phyloP scores from a whole-genome alignment of 768 basidiomycete species.

The Sporobolomyces pararoseus region DNA sequence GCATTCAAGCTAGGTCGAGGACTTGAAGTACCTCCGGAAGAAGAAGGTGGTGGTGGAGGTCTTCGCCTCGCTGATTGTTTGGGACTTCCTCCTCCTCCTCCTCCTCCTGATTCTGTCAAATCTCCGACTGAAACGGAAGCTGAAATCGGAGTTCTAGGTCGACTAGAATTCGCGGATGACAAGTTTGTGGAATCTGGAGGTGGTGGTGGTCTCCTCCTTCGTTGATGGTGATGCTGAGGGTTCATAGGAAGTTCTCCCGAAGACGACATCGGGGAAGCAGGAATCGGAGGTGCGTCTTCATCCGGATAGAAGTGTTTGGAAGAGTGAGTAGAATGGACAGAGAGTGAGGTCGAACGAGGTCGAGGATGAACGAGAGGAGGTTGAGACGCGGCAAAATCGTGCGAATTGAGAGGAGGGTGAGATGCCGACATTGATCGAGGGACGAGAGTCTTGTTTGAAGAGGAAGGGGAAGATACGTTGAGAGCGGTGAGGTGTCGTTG shows the following conservation, averaged over 20 bases:
- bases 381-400: not conserved
- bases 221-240: not conserved
- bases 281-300: slow-evolving; percentile 12
- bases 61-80: slow-evolving; percentile 8
- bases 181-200: slow-evolving; percentile 1
- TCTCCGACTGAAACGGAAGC: not conserved
- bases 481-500: not conserved
- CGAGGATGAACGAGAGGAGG: slow-evolving; percentile 11
- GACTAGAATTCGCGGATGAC: slow-evolving; percentile 6
- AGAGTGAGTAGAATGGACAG: slow-evolving; percentile 9
- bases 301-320: slow-evolving; percentile 7
- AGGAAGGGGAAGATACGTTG: not conserved
- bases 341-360: slow-evolving; percentile 32
- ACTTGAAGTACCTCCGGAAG: not conserved
- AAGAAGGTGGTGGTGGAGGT: slow-evolving; percentile 7
- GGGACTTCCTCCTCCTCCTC: slow-evolving; percentile 14
- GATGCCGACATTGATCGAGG: not conserved
- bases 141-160: slow-evolving; percentile 6
- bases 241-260: not conserved
- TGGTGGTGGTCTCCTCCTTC: not conserved
- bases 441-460: not conserved
- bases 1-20: not conserved
- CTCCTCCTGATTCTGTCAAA: too few species aligned
- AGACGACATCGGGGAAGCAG: not conserved
- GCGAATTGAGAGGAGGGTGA: slow-evolving; percentile 5